Conservation (phyloP, 495 filamentous ascomycete genomes). For the Penicillium paxilli region DNA sequence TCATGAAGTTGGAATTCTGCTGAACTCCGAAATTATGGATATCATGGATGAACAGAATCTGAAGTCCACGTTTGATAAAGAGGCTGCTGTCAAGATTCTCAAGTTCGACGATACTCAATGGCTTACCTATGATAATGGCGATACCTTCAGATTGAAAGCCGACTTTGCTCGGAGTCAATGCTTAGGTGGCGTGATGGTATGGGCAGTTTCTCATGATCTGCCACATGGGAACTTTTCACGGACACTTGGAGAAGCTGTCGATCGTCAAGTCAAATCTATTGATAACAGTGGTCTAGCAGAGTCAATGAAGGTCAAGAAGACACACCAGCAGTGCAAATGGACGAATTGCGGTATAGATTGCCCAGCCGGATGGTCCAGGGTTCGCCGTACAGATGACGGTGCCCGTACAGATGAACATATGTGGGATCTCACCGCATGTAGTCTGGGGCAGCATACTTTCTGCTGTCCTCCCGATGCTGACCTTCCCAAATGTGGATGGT, state of each 20-base stretch:
- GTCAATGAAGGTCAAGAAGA: neutral
- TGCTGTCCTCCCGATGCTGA: slow-evolving; percentile 6
- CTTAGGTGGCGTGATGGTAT: slow-evolving; percentile 46
- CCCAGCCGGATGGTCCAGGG: slow-evolving; percentile 1
- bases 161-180: slow-evolving; percentile 36
- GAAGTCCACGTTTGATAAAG: slow-evolving; percentile 11
- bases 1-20: slow-evolving; percentile 16
- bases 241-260: neutral
- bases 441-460: neutral
- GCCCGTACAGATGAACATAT: slow-evolving; percentile 1
- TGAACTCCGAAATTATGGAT: slow-evolving; percentile 19
- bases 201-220: slow-evolving; percentile 25
- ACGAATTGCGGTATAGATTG: slow-evolving; percentile 6
- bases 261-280: neutral
- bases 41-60: slow-evolving; percentile 13
- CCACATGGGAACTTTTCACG: neutral
- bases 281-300: neutral
- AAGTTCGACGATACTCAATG: slow-evolving; percentile 41
- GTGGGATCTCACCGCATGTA: slow-evolving; percentile 1
- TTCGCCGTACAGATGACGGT: neutral
- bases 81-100: slow-evolving; percentile 28
- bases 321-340: slow-evolving; percentile 4
- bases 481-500: slow-evolving; percentile 8
- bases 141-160: slow-evolving; percentile 41
- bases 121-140: slow-evolving; percentile 41